Evolutionary conservation across 306 rosid species (phyloP).

Genomic region (Pyrus pyrifolia): DNA sequence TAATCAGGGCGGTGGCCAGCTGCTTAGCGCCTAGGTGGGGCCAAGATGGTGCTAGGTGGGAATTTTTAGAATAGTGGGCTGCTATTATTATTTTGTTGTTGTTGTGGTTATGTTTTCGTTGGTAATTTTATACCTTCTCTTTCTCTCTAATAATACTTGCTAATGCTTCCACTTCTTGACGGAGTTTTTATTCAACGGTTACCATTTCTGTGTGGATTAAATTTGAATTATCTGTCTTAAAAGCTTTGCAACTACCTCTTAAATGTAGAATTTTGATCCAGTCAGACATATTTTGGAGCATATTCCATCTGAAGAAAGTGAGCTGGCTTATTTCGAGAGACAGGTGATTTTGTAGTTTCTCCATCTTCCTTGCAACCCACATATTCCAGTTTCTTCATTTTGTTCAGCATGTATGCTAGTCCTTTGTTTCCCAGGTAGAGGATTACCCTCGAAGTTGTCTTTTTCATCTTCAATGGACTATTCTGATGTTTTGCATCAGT

Average conservation of each 20-base stretch:
- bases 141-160: neutral
- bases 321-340: slow-evolving; percentile 70
- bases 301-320: slow-evolving; percentile 63
- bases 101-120: slow-evolving; percentile 2
- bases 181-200: neutral
- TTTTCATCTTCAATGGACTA: neutral
- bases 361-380: slow-evolving; percentile 7
- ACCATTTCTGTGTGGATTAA: slow-evolving; percentile 5
- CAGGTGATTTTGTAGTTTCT: slow-evolving; percentile 50
- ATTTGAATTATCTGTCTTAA: slow-evolving; percentile 13
- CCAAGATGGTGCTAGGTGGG: no score
- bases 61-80: no score
- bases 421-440: neutral
- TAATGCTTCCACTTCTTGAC: neutral
- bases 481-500: neutral
- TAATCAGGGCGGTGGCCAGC: no score
- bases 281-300: slow-evolving; percentile 73
- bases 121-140: neutral
- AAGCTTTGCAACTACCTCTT: slow-evolving; percentile 12
- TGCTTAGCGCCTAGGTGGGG: no score
- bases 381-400: slow-evolving; percentile 1
- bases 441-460: neutral
- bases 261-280: slow-evolving; percentile 85
- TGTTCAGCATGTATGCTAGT: neutral
- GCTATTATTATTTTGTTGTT: neutral